Base-by-base conservation (phyloP, 495 filamentous ascomycete species). In the Melanomma pulvis-pyrius region DNA sequence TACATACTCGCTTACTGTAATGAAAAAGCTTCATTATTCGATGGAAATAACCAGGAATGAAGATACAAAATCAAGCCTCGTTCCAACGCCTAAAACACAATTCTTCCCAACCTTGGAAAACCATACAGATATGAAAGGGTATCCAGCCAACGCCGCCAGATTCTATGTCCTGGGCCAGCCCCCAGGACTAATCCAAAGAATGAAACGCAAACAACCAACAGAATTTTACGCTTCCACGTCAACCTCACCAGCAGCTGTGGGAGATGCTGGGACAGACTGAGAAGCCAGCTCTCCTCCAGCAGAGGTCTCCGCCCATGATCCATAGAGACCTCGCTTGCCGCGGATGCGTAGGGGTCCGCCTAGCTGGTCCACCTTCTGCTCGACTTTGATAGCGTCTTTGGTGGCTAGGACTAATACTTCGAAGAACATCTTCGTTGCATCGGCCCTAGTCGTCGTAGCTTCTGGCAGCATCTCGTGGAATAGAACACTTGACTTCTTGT, bases 401-500 rank as follows among this genome's bases (percentile, higher is more conserved):
- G 94, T 98, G 12, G 96, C 96, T 53, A 98, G 80, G 5, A 98
- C 94, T 44, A 98, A 80, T 36, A 93, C 87, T 78, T 98, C 96
- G 64, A 98, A 98, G 79, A 98, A 98, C 93, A 98, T 96, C 81
- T 96, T 96, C 41, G 94, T 97, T 2, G 96, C 96, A 69, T 98
- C 94, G 13, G 87, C 87, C 72, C 90, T 88, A 54, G 83, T 88
- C 1, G 94, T 92, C 56, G 82, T 85, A 53, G 80, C 75, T 78
- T 93, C 90, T 0, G 94, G 94, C 1, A 97, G 83, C 49, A 98
- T 83, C 39, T 97, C 91, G 74, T 97, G 92, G 84, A 98, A 98
- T 19, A 92, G 79, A 6, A 96, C 90, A 41, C 82, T 82, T 6
- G 84, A 82, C 74, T 92, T 92, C 79, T 88, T 89, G 73, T 90